Evolutionary conservation across 352 stramenopile species (phyloP).

Genomic region (Phytopythium delawarense): DNA sequence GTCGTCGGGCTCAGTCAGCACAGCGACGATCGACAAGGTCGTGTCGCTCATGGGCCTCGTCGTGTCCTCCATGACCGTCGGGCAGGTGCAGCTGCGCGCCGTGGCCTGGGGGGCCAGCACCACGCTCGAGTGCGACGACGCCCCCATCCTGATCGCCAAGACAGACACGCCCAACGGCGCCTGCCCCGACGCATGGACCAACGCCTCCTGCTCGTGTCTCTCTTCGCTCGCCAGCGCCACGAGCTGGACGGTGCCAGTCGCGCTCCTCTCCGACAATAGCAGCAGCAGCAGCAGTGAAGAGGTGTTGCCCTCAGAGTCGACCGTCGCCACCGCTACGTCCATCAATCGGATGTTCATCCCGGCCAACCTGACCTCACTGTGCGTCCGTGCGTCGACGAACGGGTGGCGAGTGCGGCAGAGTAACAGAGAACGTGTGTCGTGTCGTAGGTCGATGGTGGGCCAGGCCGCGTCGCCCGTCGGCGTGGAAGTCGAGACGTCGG

Average conservation of each 20-base stretch:
- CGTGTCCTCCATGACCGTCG: background rate
- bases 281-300: background rate
- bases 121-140: slow-evolving; percentile 8
- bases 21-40: slow-evolving; percentile 4
- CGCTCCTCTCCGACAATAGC: background rate
- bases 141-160: slow-evolving; percentile 7
- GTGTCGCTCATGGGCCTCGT: slow-evolving; percentile 7
- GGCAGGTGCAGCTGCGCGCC: slow-evolving; percentile 2
- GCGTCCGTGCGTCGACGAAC: background rate
- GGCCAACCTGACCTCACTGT: slow-evolving; percentile 4
- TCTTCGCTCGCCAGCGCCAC: background rate
- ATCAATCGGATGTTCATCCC: slow-evolving; percentile 10
- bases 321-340: background rate
- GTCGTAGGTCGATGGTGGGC: background rate
- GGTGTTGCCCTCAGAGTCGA: background rate
- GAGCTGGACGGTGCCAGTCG: slow-evolving; percentile 4
- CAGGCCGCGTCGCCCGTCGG: slow-evolving; percentile 1
- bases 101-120: slow-evolving; percentile 1
- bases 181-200: slow-evolving; percentile 7
- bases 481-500: slow-evolving; percentile 2
- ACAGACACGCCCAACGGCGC: slow-evolving; percentile 8
- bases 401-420: too few relatives aligned
- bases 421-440: background rate
- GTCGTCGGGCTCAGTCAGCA: slow-evolving; percentile 1
- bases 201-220: slow-evolving; percentile 11